Evolutionary conservation across 2,329 filamentous ascomycete species (phyloP).

Genomic region (Mollisia scopiformis): DNA sequence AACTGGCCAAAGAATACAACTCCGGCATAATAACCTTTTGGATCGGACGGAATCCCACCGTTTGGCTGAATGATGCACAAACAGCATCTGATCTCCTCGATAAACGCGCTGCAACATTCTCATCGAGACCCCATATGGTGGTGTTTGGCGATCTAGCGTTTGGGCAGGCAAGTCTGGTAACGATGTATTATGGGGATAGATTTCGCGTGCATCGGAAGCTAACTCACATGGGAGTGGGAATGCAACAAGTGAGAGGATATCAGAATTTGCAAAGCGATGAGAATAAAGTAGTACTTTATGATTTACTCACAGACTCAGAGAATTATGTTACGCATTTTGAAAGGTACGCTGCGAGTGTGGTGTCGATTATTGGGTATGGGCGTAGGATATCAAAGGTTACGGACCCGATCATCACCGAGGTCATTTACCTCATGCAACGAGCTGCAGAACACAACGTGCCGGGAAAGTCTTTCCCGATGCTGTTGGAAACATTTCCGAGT

Average conservation of each 20-base stretch:
- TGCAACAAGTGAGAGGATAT: conserved; percentile 14
- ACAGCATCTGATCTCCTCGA: conserved; percentile 15
- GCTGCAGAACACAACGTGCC: conserved; percentile 19
- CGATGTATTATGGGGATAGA: conserved; percentile 14
- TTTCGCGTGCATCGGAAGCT: conserved; percentile 16
- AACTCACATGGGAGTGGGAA: conserved; percentile 14
- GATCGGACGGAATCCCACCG: conserved; percentile 13
- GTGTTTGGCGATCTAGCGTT: conserved; percentile 16
- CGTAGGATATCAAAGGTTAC: conserved; percentile 8
- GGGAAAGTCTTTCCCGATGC: conserved; percentile 19
- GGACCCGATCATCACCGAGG: conserved; percentile 16
- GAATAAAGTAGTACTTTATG: conserved; percentile 10
- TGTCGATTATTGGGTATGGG: conserved; percentile 18
- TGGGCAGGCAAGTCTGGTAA: conserved; percentile 10
- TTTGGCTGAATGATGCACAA: conserved; percentile 15
- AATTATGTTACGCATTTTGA: conserved; percentile 14
- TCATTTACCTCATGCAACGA: conserved; percentile 15
- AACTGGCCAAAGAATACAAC: conserved; percentile 14
- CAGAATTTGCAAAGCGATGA: conserved; percentile 18
- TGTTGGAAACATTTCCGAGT: conserved; percentile 20
- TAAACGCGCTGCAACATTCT: conserved; percentile 17
- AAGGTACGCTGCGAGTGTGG: conserved; percentile 17
- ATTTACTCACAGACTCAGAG: conserved; percentile 6
- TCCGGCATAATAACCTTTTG: conserved; percentile 17
- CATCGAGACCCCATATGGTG: conserved; percentile 14